Percentiles rank a stretch among this genome's conserved stretches.
These are phyloP conservation scores for Pyrenochaeta sp. DNA, from an alignment of 2,329 filamentous ascomycete genomes.

Conservation along the genomic window DNA sequence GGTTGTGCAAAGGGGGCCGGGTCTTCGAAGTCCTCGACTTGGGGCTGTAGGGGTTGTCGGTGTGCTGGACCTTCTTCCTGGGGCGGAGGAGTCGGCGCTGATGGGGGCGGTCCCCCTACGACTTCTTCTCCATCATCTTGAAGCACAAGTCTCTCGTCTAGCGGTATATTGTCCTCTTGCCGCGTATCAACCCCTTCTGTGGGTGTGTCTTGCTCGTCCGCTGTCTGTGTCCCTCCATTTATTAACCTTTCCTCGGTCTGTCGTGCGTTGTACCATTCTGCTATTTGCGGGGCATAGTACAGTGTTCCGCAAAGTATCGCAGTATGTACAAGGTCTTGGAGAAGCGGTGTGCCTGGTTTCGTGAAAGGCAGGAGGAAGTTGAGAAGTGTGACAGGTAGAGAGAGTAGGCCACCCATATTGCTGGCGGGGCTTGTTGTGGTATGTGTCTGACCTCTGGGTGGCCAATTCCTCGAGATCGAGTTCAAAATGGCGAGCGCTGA, in stretches of 20 bases:
- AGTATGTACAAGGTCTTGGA: conserved; percentile 58
- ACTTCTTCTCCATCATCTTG: conserved; percentile 30
- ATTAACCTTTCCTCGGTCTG: conserved; percentile 13
- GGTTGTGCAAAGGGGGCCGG: conserved; percentile 22
- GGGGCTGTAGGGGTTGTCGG: conserved; percentile 7
- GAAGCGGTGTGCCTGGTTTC: conserved; percentile 55
- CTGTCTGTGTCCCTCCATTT: neutral
- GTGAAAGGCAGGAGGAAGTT: conserved; percentile 60
- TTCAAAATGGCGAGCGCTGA: too few relatives aligned
- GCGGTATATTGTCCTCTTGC: conserved; percentile 24
- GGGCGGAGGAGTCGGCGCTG: conserved; percentile 39
- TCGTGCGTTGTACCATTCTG: conserved; percentile 48
- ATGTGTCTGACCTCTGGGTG: neutral
- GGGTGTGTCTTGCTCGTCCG: neutral
- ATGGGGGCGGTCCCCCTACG: conserved; percentile 25
- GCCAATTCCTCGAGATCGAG: too few relatives aligned
- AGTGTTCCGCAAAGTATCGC: conserved; percentile 54
- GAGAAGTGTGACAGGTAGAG: conserved; percentile 39
- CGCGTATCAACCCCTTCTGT: neutral
- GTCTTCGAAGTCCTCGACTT: conserved; percentile 11
- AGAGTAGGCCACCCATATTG: conserved; percentile 42
- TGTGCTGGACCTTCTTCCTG: conserved; percentile 6
- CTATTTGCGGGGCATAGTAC: conserved; percentile 58
- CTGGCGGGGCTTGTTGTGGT: neutral
- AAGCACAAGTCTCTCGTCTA: conserved; percentile 37